These are phyloP conservation scores for Suhomyces sp. DNA, from an alignment of 805 yeast genomes.

Conservation along the genomic window DNA sequence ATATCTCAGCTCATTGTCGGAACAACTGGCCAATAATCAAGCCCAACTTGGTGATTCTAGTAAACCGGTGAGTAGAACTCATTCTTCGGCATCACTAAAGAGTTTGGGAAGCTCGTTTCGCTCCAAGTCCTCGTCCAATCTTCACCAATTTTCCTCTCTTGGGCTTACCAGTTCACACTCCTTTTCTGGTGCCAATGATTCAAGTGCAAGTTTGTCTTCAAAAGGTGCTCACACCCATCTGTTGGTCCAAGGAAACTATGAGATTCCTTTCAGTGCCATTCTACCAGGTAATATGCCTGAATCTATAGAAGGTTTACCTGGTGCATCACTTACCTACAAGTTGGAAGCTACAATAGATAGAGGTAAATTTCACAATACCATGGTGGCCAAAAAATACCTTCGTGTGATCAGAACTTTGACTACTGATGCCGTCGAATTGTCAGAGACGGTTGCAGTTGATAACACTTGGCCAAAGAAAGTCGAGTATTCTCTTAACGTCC, in stretches of 20 bases:
- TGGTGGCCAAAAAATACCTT: conserved; percentile 67
- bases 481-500: conserved; percentile 83
- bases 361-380: conserved; percentile 67
- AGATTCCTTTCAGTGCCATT: conserved; percentile 82
- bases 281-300: conserved; percentile 85
- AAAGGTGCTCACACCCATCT: conserved; percentile 3
- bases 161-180: conserved; percentile 8
- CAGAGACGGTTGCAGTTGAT: conserved; percentile 91
- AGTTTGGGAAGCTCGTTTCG: conserved; percentile 30
- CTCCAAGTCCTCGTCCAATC: conserved; percentile 35
- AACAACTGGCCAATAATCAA: not conserved
- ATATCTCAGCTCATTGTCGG: conserved; percentile 29
- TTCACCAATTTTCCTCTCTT: conserved; percentile 9
- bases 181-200: conserved; percentile 1
- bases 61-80: conserved; percentile 21
- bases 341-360: conserved; percentile 80
- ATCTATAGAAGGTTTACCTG: conserved; percentile 85
- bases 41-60: not conserved
- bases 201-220: conserved; percentile 24
- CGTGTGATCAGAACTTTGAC: conserved; percentile 85
- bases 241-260: conserved; percentile 76
- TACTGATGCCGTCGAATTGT: conserved; percentile 80
- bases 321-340: conserved; percentile 70
- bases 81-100: conserved; percentile 46
- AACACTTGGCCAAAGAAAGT: conserved; percentile 95